A percentile compares a stretch with the other conserved stretches of the same genome.
These are phyloP conservation scores for Polymyxa betae DNA, from an alignment of 208 protist genomes.

Conservation along the genomic window DNA sequence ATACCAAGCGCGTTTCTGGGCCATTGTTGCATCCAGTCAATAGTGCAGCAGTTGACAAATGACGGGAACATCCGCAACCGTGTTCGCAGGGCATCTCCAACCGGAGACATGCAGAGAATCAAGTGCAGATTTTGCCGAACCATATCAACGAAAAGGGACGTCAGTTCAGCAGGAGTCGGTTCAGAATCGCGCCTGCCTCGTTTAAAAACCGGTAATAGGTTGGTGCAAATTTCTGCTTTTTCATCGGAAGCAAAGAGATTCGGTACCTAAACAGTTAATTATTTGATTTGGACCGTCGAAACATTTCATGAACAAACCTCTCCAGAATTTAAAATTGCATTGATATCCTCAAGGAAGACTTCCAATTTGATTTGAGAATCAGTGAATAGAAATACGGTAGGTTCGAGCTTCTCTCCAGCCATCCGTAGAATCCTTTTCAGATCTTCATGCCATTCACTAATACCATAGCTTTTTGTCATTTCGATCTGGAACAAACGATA, in stretches of 20 bases:
- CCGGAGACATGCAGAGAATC: conserved; percentile 92
- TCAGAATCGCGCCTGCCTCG: conserved; percentile 66
- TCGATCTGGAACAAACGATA: conserved; percentile 88
- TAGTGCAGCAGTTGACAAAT: conserved; percentile 96
- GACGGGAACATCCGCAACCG: conserved; percentile 93
- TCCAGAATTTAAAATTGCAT: conserved; percentile 92
- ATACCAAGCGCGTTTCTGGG: conserved; percentile 87
- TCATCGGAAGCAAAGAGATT: conserved; percentile 75
- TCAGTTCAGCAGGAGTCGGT: neutral
- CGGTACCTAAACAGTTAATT: conserved; percentile 60
- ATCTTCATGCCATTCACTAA: conserved; percentile 91
- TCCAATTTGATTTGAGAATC: conserved; percentile 93
- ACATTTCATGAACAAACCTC: conserved; percentile 60
- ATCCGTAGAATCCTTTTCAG: conserved; percentile 84
- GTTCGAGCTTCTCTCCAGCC: conserved; percentile 87
- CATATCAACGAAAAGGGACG: conserved; percentile 60
- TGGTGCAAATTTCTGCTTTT: conserved; percentile 64
- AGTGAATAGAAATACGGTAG: conserved; percentile 90
- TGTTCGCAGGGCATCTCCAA: conserved; percentile 89
- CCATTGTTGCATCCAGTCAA: conserved; percentile 97
- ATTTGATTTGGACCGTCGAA: neutral
- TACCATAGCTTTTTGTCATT: conserved; percentile 88
- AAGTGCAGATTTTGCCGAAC: conserved; percentile 88
- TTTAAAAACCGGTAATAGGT: conserved; percentile 74
- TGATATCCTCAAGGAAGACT: conserved; percentile 94